These are phyloP conservation scores for Diaporthe humulicola DNA, from an alignment of 2,329 filamentous ascomycete species.

Conservation along the genomic window DNA sequence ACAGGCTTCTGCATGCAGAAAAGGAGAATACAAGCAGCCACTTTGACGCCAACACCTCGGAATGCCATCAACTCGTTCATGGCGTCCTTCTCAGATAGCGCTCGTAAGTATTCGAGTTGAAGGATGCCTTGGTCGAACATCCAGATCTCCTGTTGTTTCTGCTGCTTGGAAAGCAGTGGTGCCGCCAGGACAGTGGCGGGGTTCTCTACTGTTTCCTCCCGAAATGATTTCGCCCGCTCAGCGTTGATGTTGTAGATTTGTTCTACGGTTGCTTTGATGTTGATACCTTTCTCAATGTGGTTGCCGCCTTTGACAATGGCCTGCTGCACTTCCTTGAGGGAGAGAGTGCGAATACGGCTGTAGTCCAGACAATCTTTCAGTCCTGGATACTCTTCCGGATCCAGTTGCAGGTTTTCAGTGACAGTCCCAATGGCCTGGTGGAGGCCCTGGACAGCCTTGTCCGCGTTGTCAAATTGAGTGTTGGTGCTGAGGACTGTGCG, in stretches of 20 bases:
- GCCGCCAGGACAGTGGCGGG: conserved; percentile 59
- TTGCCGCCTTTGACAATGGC: conserved; percentile 80
- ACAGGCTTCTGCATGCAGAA: conserved; percentile 67
- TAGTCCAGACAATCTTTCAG: conserved; percentile 66
- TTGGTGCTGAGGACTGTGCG: conserved; percentile 67
- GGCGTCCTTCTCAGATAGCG: conserved; percentile 58
- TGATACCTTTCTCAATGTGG: conserved; percentile 76
- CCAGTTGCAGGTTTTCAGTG: conserved; percentile 25
- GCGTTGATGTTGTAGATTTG: conserved; percentile 79
- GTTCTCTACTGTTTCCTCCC: conserved; percentile 55
- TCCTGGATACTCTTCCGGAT: conserved; percentile 15
- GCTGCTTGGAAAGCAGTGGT: conserved; percentile 54
- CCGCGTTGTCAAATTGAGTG: conserved; percentile 66
- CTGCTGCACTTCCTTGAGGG: conserved; percentile 72
- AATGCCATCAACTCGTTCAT: conserved; percentile 65
- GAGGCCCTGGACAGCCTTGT: conserved; percentile 75
- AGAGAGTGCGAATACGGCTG: conserved; percentile 75
- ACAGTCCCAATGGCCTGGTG: conserved; percentile 29
- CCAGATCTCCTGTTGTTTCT: conserved; percentile 69
- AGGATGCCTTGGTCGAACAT: conserved; percentile 71
- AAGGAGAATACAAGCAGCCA: conserved; percentile 67
- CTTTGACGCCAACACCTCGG: conserved; percentile 69
- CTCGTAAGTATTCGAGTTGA: conserved; percentile 65
- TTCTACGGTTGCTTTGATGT: conserved; percentile 81
- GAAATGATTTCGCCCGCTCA: conserved; percentile 55